phyloP scores from a whole-genome alignment of 2,329 filamentous ascomycete species.

The Aphanoascus verrucosus region DNA sequence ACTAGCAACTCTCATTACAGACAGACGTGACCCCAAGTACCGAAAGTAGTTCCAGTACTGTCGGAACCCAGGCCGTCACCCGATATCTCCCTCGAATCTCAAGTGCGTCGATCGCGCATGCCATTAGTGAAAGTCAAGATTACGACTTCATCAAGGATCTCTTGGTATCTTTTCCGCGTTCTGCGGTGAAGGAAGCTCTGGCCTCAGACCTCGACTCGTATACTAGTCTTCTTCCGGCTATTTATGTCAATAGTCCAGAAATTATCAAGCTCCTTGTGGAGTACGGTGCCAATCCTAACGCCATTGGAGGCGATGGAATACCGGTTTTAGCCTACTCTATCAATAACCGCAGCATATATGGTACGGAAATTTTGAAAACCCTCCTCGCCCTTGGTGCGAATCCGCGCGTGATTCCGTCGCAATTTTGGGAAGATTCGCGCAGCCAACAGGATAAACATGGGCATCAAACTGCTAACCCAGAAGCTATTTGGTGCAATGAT shows the following conservation, averaged over 20 bases:
- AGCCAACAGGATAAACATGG: background rate
- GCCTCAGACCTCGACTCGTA: constrained; percentile 7
- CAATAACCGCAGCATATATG: constrained; percentile 7
- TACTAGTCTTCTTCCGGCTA: constrained; percentile 11
- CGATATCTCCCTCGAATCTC: background rate
- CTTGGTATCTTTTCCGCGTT: background rate
- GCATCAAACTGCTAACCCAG: background rate
- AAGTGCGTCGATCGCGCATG: constrained; percentile 5
- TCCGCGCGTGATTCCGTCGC: constrained; percentile 11
- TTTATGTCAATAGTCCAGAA: constrained; percentile 8
- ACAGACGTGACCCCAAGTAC: background rate
- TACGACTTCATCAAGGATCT: constrained; percentile 9
- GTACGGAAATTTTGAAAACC: constrained; percentile 5
- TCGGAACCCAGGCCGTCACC: background rate
- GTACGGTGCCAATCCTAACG: constrained; percentile 16
- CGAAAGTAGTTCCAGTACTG: background rate
- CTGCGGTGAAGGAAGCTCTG: constrained; percentile 2
- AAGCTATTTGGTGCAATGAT: background rate
- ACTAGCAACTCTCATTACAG: background rate
- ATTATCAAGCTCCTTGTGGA: constrained; percentile 13
- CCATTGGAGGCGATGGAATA: constrained; percentile 7
- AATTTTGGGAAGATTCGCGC: background rate
- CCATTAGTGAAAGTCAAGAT: constrained; percentile 8
- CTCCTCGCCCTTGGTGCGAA: constrained; percentile 14
- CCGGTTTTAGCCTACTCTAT: constrained; percentile 14